Evolutionary conservation across 176 grass and related monocot genomes (phyloP), one percentile per base, ranked within the genome.

Genomic region (Ensete glaucum): DNA sequence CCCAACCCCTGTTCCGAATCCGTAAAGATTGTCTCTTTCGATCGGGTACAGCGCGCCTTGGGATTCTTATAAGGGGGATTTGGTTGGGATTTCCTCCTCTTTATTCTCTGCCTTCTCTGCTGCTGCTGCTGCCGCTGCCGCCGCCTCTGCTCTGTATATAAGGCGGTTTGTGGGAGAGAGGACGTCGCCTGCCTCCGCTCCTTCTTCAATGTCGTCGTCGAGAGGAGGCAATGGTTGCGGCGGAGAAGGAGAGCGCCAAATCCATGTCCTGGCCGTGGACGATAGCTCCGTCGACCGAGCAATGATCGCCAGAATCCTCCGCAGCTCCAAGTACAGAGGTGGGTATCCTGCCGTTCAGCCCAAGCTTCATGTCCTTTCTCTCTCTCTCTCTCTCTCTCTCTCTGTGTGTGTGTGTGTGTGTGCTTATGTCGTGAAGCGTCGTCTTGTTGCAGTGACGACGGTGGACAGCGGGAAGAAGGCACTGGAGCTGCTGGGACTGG

Each of bases 381-480:
- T 16, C 10, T 57, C 29, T 34, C 13, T 57, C 54, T 6, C 14
- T 17, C 55, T 58, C 14, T 7, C 15, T 17, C 11, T 58, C 17
- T 58, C n/a, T n/a, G n/a, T n/a, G n/a, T n/a, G n/a, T n/a, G n/a
- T n/a, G n/a, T n/a, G n/a, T n/a, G n/a, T n/a, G n/a, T n/a, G n/a
- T n/a, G 6, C 12, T 26, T 29, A 58, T 83, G 69, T 77, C 3
- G 0, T 6, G 9, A 49, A 49, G 60, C 29, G 76, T 19, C 27
- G 58, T 43, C 2, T 9, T 65, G 55, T 25, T 64, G 80, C 84
- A 98, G 94, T 98, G 50, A 93, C 94, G 2, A 75, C 94, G 9
- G 94, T 98, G 64, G 94, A 98, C 60, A 98, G 94, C 82, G 94
- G 85, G 54, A 98, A 91, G 82, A 87, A 88, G 75, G 94, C 94